Conservation (phyloP, 305 asterid species). For the Stenogyne calaminthoides region DNA sequence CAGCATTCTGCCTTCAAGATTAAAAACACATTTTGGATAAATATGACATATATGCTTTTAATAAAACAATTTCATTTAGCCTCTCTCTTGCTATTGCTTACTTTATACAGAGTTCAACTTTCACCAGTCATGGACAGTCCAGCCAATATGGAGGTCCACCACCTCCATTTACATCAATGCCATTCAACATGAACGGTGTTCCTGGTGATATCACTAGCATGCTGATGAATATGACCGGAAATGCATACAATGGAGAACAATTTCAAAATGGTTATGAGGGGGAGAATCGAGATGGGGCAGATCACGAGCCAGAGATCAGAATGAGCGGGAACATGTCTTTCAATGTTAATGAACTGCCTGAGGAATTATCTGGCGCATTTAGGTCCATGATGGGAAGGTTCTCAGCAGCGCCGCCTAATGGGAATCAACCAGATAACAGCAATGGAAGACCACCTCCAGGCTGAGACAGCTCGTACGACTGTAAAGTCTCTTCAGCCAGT, state of each 20-base stretch:
- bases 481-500: slow-evolving; percentile 12
- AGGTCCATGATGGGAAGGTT: slow-evolving; percentile 84
- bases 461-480: slow-evolving; percentile 24
- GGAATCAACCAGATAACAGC: slow-evolving; percentile 43
- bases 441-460: slow-evolving; percentile 49
- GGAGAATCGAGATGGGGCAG: slow-evolving; percentile 31
- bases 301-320: slow-evolving; percentile 46
- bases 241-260: slow-evolving; percentile 39
- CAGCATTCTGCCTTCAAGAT: no score
- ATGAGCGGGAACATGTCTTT: slow-evolving; percentile 48
- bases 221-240: slow-evolving; percentile 55
- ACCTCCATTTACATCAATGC: slow-evolving; percentile 55
- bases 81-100: not conserved
- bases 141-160: slow-evolving; percentile 36
- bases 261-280: slow-evolving; percentile 46
- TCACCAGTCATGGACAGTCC: slow-evolving; percentile 41
- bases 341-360: slow-evolving; percentile 53
- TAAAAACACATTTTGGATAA: not conserved
- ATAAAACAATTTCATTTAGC: not conserved
- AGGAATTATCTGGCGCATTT: slow-evolving; percentile 65
- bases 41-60: not conserved
- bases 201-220: slow-evolving; percentile 50
- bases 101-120: slow-evolving; percentile 56
- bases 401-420: slow-evolving; percentile 48
- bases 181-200: slow-evolving; percentile 46